phyloP scores from a whole-genome alignment of 2,329 filamentous ascomycete genomes.

The Monosporascus sp. region DNA sequence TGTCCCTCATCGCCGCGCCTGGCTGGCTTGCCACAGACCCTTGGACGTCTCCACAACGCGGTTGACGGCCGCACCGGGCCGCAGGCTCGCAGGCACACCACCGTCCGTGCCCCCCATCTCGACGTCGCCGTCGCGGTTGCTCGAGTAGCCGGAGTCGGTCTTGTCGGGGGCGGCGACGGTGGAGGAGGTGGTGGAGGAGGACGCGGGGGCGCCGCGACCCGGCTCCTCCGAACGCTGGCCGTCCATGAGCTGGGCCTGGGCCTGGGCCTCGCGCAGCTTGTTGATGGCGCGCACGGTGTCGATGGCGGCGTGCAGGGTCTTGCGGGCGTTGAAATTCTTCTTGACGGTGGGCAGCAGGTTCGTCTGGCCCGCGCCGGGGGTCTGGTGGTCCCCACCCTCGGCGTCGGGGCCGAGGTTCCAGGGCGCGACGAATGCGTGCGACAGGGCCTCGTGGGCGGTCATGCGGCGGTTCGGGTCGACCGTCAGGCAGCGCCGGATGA shows the following conservation, averaged over 20 bases:
- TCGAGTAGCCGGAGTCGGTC: conserved; percentile 46
- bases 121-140: conserved; percentile 36
- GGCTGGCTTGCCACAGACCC: conserved; percentile 51
- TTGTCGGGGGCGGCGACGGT: conserved; percentile 33
- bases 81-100: conserved; percentile 45
- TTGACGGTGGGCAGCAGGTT: conserved; percentile 65
- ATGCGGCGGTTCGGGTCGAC: conserved; percentile 83
- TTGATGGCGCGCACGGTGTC: conserved; percentile 68
- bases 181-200: conserved; percentile 11
- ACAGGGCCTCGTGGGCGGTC: conserved; percentile 76
- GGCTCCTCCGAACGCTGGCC: conserved; percentile 51
- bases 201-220: conserved; percentile 29
- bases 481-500: conserved; percentile 87
- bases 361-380: conserved; percentile 46
- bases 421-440: conserved; percentile 60
- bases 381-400: conserved; percentile 43
- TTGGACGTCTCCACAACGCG: conserved; percentile 59
- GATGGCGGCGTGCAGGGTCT: conserved; percentile 65
- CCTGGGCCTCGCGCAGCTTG: conserved; percentile 60
- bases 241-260: conserved; percentile 52
- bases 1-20: conserved; percentile 19
- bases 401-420: conserved; percentile 40
- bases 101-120: conserved; percentile 40
- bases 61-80: conserved; percentile 51
- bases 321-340: conserved; percentile 69